A percentile compares a stretch with the other conserved stretches of the same genome.
phyloP scores from a whole-genome alignment of 139 green algal species.

The Haematococcus sp. region DNA sequence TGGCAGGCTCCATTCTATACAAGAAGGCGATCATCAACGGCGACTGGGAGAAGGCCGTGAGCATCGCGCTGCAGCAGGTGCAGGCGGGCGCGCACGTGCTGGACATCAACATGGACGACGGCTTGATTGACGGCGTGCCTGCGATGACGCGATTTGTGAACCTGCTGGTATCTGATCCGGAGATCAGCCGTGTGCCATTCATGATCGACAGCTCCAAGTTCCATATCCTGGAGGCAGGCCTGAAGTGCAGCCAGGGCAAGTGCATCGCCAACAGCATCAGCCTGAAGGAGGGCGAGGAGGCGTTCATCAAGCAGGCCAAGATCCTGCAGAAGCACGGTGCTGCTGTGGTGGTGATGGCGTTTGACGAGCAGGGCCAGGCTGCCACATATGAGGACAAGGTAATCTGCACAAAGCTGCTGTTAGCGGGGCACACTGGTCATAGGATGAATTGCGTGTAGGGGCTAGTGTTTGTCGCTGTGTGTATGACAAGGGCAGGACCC shows the following conservation, averaged over 20 bases:
- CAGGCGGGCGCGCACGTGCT: conserved; percentile 86
- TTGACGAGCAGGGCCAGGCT: conserved; percentile 92
- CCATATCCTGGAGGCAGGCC: conserved; percentile 93
- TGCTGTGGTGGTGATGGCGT: conserved; percentile 98
- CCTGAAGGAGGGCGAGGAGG: conserved; percentile 96
- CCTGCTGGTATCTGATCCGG: conserved; percentile 93
- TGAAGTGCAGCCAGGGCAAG: conserved; percentile 96
- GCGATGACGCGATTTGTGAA: conserved; percentile 98
- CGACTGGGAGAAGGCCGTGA: conserved; percentile 93
- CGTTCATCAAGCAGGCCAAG: conserved; percentile 81
- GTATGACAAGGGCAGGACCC: background rate
- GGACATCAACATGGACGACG: conserved; percentile 99
- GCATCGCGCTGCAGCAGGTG: conserved; percentile 86
- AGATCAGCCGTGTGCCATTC: conserved; percentile 92
- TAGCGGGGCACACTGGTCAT: too few species aligned
- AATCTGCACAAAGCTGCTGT: background rate
- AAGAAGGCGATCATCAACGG: conserved; percentile 96
- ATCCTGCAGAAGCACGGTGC: conserved; percentile 88
- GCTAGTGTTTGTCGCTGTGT: background rate
- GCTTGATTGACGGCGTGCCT: conserved; percentile 90
- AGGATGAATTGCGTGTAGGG: conserved; percentile 5
- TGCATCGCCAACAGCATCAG: conserved; percentile 98
- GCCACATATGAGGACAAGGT: conserved; percentile 76
- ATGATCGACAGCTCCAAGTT: conserved; percentile 99
- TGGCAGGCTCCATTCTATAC: conserved; percentile 91